A percentile compares a stretch with the other conserved stretches of the same genome.
Conservation (phyloP, 257 asterid genomes). For the Ballota nigra region DNA sequence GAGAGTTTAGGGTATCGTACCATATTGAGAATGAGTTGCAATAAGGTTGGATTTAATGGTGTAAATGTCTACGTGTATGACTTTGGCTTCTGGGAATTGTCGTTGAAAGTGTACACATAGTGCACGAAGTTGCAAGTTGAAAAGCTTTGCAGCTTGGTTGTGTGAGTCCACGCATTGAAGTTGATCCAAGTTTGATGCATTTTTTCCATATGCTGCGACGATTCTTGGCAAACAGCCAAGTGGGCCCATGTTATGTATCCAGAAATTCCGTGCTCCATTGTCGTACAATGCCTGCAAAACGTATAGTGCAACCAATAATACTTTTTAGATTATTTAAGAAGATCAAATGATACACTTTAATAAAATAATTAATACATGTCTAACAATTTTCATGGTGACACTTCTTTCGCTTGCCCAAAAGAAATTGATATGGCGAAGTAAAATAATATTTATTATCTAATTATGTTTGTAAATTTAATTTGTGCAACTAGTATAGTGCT, state of each 20-base stretch:
- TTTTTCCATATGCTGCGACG: not conserved
- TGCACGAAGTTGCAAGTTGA: not conserved
- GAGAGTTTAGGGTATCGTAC: not conserved
- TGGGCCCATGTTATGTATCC: not conserved
- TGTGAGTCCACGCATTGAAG: not conserved
- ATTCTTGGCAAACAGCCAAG: not conserved
- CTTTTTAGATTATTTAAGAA: no score
- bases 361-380: no score
- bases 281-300: not conserved
- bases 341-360: no score
- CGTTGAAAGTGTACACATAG: not conserved
- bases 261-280: not conserved
- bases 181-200: not conserved
- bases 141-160: not conserved
- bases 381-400: no score
- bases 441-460: no score
- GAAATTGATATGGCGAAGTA: no score
- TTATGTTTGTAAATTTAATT: no score
- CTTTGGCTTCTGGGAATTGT: not conserved
- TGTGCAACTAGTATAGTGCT: not conserved
- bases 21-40: not conserved
- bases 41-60: not conserved
- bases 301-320: no score
- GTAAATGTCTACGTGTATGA: not conserved
- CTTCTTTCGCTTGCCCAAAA: no score